phyloP scores from a whole-genome alignment of 805 yeast genomes.

The Saturnispora sanitii region DNA sequence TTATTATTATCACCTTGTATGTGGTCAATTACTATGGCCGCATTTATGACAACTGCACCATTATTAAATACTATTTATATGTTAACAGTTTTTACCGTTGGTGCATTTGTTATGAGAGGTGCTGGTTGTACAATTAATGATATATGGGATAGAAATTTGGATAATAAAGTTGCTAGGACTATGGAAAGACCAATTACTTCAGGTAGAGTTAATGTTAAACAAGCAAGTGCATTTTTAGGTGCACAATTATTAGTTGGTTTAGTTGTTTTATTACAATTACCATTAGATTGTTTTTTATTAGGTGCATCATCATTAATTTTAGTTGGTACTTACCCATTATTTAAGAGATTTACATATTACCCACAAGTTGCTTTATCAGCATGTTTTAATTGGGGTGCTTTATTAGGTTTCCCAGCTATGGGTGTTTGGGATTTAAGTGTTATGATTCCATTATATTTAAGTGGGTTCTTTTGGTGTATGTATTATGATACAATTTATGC shows the following conservation, averaged over 20 bases:
- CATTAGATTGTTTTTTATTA: slow-evolving; percentile 68
- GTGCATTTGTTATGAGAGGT: slow-evolving; percentile 89
- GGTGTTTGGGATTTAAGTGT: slow-evolving; percentile 71
- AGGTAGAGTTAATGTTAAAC: slow-evolving; percentile 60
- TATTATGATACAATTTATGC: slow-evolving; percentile 94
- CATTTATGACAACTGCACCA: slow-evolving; percentile 63
- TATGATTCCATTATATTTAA: slow-evolving; percentile 66
- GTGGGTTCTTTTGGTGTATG: slow-evolving; percentile 89
- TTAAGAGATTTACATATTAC: slow-evolving; percentile 90
- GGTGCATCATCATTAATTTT: slow-evolving; percentile 76
- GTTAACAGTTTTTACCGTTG: slow-evolving; percentile 65
- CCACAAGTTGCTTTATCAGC: slow-evolving; percentile 79
- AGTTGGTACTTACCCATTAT: slow-evolving; percentile 82
- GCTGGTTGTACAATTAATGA: slow-evolving; percentile 98
- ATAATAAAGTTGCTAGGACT: slow-evolving; percentile 79
- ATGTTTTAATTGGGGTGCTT: slow-evolving; percentile 90
- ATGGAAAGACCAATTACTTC: slow-evolving; percentile 89
- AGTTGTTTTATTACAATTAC: slow-evolving; percentile 60
- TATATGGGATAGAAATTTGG: slow-evolving; percentile 73
- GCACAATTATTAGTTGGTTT: slow-evolving; percentile 71
- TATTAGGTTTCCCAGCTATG: slow-evolving; percentile 93
- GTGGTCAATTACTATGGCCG: slow-evolving; percentile 92
- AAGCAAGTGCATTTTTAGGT: slow-evolving; percentile 62
- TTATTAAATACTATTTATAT: slow-evolving; percentile 50
- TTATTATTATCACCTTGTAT: slow-evolving; percentile 73